A percentile compares a stretch with the other conserved stretches of the same genome.
These are phyloP conservation scores for Baeospora myosura DNA, from an alignment of 1,284 basidiomycete genomes.

Conservation along the genomic window DNA sequence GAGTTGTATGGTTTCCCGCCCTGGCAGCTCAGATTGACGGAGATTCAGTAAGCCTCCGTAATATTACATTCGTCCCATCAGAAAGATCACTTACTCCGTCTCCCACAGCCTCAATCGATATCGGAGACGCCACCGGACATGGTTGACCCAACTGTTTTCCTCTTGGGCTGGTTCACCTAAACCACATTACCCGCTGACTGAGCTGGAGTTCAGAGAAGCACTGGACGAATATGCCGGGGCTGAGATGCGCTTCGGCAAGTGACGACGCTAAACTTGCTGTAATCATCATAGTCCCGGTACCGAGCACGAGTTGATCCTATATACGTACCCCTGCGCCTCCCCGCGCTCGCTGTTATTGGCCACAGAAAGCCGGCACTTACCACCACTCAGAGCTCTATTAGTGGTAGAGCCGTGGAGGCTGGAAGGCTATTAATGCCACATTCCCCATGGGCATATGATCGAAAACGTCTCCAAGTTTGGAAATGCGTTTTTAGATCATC, in stretches of 20 bases:
- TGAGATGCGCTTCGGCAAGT: slow-evolving; percentile 71
- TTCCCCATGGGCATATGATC: too few relatives aligned
- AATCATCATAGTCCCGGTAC: too few relatives aligned
- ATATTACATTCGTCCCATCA: slow-evolving; percentile 21
- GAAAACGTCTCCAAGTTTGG: too few relatives aligned
- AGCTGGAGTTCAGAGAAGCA: slow-evolving; percentile 53
- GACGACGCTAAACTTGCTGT: too few relatives aligned
- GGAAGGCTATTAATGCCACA: too few relatives aligned
- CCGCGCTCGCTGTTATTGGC: neutral
- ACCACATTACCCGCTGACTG: slow-evolving; percentile 30
- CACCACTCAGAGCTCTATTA: too few relatives aligned
- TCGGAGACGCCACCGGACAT: slow-evolving; percentile 11
- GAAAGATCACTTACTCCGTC: slow-evolving; percentile 12
- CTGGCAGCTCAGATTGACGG: slow-evolving; percentile 70
- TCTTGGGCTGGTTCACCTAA: slow-evolving; percentile 8
- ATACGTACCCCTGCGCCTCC: neutral
- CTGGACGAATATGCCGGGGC: slow-evolving; percentile 63
- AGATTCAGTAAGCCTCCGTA: slow-evolving; percentile 75
- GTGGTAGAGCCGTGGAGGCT: too few relatives aligned
- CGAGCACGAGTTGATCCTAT: too few relatives aligned
- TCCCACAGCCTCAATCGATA: slow-evolving; percentile 19
- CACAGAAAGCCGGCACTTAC: neutral
- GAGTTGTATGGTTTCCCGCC: slow-evolving; percentile 72
- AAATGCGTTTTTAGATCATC: too few relatives aligned
- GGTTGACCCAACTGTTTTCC: slow-evolving; percentile 12